phyloP scores from a whole-genome alignment of 2,329 filamentous ascomycete genomes.

The Cadophora sp. region DNA sequence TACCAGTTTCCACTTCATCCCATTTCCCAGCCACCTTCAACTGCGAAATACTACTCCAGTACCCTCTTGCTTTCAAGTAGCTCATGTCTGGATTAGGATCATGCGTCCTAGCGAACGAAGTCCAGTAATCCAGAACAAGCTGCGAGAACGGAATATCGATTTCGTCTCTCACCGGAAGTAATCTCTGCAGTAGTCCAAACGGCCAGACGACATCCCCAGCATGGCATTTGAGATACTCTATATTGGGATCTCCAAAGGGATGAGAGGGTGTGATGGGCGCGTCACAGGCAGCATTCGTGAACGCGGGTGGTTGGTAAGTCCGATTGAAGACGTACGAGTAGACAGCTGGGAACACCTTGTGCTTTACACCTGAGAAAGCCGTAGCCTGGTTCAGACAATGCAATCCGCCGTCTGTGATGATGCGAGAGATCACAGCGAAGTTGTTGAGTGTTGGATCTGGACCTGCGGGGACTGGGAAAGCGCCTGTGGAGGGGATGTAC shows the following conservation, averaged over 20 bases:
- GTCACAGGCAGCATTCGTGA: neutral
- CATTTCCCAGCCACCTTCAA: neutral
- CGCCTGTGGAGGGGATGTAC: slow-evolving; percentile 11
- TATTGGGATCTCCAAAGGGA: neutral
- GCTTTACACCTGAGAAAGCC: slow-evolving; percentile 37
- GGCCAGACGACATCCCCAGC: neutral
- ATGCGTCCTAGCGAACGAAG: slow-evolving; percentile 5
- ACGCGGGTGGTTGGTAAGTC: slow-evolving; percentile 37
- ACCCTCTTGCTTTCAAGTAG: slow-evolving; percentile 13
- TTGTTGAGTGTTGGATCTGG: slow-evolving; percentile 18
- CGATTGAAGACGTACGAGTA: slow-evolving; percentile 42
- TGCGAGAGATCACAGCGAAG: slow-evolving; percentile 40
- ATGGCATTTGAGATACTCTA: neutral
- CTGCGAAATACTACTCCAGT: neutral
- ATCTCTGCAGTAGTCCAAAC: neutral
- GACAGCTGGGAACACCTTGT: slow-evolving; percentile 40
- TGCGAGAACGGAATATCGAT: neutral
- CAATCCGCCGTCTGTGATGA: slow-evolving; percentile 38
- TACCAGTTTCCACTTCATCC: slow-evolving; percentile 19
- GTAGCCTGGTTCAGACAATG: slow-evolving; percentile 38
- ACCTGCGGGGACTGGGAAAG: neutral
- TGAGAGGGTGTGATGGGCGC: neutral
- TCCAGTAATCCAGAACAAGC: slow-evolving; percentile 9
- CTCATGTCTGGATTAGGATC: slow-evolving; percentile 3
- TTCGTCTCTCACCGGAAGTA: neutral